Evolutionary conservation across 164 flowering plant genomes (phyloP).

Genomic region (Vitis labrusca): DNA sequence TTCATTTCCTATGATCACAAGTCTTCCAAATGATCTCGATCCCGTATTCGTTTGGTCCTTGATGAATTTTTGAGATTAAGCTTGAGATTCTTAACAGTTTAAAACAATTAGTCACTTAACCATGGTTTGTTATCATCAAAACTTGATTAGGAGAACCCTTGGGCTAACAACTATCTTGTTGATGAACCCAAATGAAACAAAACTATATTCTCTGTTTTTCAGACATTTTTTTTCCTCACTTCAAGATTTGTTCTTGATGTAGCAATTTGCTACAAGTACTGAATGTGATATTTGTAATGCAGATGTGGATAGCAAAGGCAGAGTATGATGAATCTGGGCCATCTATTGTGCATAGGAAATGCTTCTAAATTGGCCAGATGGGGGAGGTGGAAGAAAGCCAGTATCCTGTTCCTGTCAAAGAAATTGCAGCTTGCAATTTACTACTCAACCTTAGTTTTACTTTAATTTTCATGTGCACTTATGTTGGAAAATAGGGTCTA

Average conservation of each 20-base stretch:
- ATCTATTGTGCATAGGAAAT: slow-evolving; percentile 42
- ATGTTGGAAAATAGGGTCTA: not conserved
- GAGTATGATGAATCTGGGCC: slow-evolving; percentile 45
- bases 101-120: too few species aligned
- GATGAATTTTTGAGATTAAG: too few species aligned
- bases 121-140: too few species aligned
- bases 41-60: too few species aligned
- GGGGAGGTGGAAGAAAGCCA: not conserved
- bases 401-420: not conserved
- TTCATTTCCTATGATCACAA: too few species aligned
- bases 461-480: slow-evolving; percentile 3
- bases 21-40: too few species aligned
- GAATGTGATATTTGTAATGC: slow-evolving; percentile 7
- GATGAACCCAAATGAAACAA: too few species aligned
- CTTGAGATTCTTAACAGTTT: too few species aligned
- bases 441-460: slow-evolving; percentile 2
- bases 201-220: too few species aligned
- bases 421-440: slow-evolving; percentile 20
- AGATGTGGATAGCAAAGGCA: slow-evolving; percentile 57
- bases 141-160: too few species aligned
- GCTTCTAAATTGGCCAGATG: slow-evolving; percentile 29
- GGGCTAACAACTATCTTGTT: too few species aligned
- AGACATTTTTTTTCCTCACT: too few species aligned
- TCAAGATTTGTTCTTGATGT: not conserved
- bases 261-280: not conserved